These are phyloP conservation scores for Ambrosia hybrid DNA, from an alignment of 140 eudicot species.

Conservation along the genomic window DNA sequence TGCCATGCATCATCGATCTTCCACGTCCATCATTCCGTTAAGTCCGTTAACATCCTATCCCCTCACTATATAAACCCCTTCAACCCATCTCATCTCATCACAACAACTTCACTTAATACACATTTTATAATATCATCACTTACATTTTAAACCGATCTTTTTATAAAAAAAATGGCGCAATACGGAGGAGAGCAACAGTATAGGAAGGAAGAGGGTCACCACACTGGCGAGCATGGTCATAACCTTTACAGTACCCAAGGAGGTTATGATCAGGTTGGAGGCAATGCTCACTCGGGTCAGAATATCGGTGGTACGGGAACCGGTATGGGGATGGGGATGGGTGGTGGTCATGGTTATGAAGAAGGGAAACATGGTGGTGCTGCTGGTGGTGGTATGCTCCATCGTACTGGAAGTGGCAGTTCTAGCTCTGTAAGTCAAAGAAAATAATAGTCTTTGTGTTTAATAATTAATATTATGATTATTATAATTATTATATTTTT, in stretches of 20 bases:
- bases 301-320: slow-evolving; percentile 5
- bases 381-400: slow-evolving; percentile 51
- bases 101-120: background rate
- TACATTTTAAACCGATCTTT: background rate
- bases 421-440: slow-evolving; percentile 54
- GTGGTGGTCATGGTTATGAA: slow-evolving; percentile 30
- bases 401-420: slow-evolving; percentile 66
- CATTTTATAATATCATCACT: background rate
- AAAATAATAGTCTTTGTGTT: no score
- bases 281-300: slow-evolving; percentile 21
- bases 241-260: slow-evolving; percentile 12
- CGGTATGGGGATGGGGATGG: slow-evolving; percentile 16
- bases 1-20: slow-evolving; percentile 25
- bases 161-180: slow-evolving; percentile 31
- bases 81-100: slow-evolving; percentile 24
- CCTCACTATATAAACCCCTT: slow-evolving; percentile 16
- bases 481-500: no score
- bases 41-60: background rate
- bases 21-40: slow-evolving; percentile 17
- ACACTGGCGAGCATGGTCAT: slow-evolving; percentile 5
- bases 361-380: slow-evolving; percentile 30
- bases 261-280: slow-evolving; percentile 8
- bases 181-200: slow-evolving; percentile 30
- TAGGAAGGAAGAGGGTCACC: background rate
- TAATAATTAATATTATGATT: no score